Evolutionary conservation across 106 monocot species (phyloP).

Genomic region (Platanthera guangdongensis): DNA sequence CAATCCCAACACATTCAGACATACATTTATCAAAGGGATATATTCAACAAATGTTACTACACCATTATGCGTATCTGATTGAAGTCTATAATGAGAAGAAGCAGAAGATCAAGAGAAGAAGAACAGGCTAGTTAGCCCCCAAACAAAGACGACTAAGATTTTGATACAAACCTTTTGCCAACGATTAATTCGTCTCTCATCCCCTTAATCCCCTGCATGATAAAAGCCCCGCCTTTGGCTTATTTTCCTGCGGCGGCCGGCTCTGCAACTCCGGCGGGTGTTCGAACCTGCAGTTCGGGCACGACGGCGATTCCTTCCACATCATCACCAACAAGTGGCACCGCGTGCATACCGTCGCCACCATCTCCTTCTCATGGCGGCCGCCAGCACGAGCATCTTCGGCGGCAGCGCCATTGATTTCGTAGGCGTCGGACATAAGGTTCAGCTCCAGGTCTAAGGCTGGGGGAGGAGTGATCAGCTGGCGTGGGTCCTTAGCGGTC

Average conservation of each 20-base stretch:
- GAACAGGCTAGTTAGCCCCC: no score
- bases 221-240: background rate
- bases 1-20: no score
- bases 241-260: background rate
- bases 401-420: background rate
- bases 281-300: conserved; percentile 71
- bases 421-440: conserved; percentile 2
- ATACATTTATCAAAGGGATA: no score
- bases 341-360: conserved; percentile 47
- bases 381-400: background rate
- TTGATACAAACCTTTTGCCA: no score
- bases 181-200: background rate
- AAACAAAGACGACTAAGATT: no score
- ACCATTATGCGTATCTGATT: no score
- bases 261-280: conserved; percentile 19
- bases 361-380: conserved; percentile 32
- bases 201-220: background rate
- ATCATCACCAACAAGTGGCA: conserved; percentile 73
- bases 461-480: background rate
- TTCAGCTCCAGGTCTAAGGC: conserved; percentile 57
- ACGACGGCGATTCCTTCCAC: conserved; percentile 44
- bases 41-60: no score
- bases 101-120: no score
- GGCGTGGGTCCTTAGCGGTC: conserved; percentile 45
- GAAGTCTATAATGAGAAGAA: background rate